These are phyloP conservation scores for Sporothrix globosa DNA, from an alignment of 2,329 filamentous ascomycete species.

Conservation along the genomic window DNA sequence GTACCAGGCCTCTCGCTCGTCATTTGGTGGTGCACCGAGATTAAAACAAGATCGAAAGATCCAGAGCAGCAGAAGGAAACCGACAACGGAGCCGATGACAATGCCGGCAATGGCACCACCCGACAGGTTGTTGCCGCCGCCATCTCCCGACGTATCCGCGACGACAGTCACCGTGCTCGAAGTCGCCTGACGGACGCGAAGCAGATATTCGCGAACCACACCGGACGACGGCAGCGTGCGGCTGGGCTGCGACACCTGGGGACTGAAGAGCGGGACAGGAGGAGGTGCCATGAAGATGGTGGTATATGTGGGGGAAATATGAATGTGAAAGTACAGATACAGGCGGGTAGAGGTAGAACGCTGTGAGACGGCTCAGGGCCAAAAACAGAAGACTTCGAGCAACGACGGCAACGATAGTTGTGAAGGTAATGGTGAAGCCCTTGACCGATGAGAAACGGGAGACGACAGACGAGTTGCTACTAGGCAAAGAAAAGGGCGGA, in stretches of 20 bases:
- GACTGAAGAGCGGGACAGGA: constrained; percentile 2
- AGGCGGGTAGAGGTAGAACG: neutral
- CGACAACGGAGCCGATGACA: constrained; percentile 53
- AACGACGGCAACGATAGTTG: neutral
- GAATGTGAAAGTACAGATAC: neutral
- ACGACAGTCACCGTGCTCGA: constrained; percentile 43
- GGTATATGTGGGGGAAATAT: neutral
- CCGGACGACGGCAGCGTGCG: neutral
- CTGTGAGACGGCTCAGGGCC: neutral
- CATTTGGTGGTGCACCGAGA: constrained; percentile 44
- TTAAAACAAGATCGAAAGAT: constrained; percentile 52
- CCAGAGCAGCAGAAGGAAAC: constrained; percentile 53
- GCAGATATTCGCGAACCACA: constrained; percentile 4
- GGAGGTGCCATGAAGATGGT: constrained; percentile 17
- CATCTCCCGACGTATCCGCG: constrained; percentile 32
- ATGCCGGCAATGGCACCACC: constrained; percentile 58
- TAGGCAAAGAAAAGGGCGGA: neutral
- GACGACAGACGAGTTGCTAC: constrained; percentile 1
- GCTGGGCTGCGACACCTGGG: neutral
- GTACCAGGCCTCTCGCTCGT: constrained; percentile 31
- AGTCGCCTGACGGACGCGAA: constrained; percentile 28
- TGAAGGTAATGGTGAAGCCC: constrained; percentile 3
- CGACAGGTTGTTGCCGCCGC: constrained; percentile 42
- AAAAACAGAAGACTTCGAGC: neutral
- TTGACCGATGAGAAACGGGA: neutral